Base-by-base conservation (phyloP, 1,284 basidiomycete genomes). In the Cryptococcus deneoformans region DNA sequence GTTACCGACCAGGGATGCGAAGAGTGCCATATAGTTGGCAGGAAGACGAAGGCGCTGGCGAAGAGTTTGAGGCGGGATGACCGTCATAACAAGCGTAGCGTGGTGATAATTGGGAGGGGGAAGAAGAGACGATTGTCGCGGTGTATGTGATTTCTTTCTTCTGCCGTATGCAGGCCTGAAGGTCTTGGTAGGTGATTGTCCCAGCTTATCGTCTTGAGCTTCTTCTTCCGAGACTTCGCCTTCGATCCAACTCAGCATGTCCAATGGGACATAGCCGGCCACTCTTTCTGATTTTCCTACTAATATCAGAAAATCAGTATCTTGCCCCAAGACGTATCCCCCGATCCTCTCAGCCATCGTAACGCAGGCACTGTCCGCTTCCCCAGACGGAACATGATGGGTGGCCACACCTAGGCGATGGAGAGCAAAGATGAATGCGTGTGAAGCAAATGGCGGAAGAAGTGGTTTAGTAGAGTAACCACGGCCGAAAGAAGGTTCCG, bases 1-100 rank as follows among this genome's bases (percentile, higher is more conserved):
- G 71, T 93, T 94, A 36, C 92, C 92, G 8, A 90, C 83, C 1
- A 95, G 79, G 2, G 90, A 86, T 9, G 87, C 90, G n/a, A 95
- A 80, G 9, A 95, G 82, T 1, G 92, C 90, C 16, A 95, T 83
- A 50, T 91, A 82, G 0, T 85, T 82, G 0, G 84, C 77, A 0
- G 90, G 87, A 3, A 93, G 75, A 39, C 85, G 81, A 2, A 94
- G 77, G 58, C 87, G 83, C 1, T 79, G 73, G 1, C 90, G 87
- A 16, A 93, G 82, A 0, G 77, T 69, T 2, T 79, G 69, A 0
- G 90, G 87, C n/a, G 81, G 83, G 69, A 87, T 91, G 10, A 84
- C 79, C 0, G 82, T 79, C 53, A 87, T 80, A 8, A 75, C 73
- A 43, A 81, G 64, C 1, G 68, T 70, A 2, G 75, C 66, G 39